A percentile compares a stretch with the other conserved stretches of the same genome.
These are phyloP conservation scores for Eucalyptus lansdowneana DNA, from an alignment of 345 rosid species.

Conservation along the genomic window DNA sequence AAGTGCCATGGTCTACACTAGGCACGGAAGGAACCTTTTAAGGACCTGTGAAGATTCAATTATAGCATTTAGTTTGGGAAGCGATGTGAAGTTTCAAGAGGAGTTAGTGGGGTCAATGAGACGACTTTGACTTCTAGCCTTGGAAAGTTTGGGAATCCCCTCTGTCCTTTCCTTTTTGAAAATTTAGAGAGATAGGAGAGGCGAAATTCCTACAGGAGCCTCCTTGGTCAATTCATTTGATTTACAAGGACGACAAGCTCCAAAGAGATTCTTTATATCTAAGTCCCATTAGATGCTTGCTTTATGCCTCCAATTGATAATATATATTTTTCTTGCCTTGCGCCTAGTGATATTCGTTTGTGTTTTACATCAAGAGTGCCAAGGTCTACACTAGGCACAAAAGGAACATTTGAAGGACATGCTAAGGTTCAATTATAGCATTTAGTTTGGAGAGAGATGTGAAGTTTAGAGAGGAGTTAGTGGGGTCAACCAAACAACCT, in stretches of 20 bases:
- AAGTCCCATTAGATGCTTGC: fast-evolving
- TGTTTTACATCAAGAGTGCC: too few species aligned
- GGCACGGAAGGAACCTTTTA: too few species aligned
- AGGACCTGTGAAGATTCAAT: too few species aligned
- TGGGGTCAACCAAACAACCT: not conserved
- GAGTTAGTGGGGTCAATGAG: not conserved
- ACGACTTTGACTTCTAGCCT: not conserved
- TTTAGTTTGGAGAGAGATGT: not conserved
- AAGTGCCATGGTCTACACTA: too few species aligned
- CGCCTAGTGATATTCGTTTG: not conserved
- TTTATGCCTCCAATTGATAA: too few species aligned
- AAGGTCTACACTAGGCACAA: too few species aligned
- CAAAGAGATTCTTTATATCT: too few species aligned
- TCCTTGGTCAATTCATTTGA: not conserved
- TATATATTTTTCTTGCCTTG: not conserved
- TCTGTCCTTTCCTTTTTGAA: not conserved
- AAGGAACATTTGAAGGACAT: not conserved
- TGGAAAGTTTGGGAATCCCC: too few species aligned
- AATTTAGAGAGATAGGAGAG: not conserved
- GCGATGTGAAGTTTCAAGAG: not conserved
- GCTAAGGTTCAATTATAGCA: not conserved
- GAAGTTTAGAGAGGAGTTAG: not conserved
- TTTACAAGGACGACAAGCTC: too few species aligned
- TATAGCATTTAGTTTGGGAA: not conserved
- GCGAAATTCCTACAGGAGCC: not conserved